A percentile compares a stretch with the other conserved stretches of the same genome.
Conservation (phyloP, 208 protist species). For the Giardia duodenalis region DNA sequence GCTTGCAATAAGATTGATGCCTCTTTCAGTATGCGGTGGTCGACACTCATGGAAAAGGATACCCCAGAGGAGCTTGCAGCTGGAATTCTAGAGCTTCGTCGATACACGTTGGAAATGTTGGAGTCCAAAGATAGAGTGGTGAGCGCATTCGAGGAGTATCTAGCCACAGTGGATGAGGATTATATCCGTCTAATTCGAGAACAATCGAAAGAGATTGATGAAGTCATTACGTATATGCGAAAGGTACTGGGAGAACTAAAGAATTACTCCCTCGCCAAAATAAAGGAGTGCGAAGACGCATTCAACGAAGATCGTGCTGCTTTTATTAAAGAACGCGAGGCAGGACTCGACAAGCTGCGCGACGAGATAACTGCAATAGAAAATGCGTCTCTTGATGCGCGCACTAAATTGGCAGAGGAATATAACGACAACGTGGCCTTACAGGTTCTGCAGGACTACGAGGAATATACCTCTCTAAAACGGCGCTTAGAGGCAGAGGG, state of each 20-base stretch:
- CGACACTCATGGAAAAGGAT: neutral
- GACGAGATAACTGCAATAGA: neutral
- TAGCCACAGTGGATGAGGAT: slow-evolving; percentile 28
- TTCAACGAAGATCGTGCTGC: neutral
- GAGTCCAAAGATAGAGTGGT: neutral
- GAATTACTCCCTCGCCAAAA: neutral
- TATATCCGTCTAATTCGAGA: slow-evolving; percentile 5
- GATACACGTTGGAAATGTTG: neutral
- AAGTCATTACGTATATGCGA: slow-evolving; percentile 6
- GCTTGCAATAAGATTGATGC: neutral
- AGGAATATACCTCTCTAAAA: neutral
- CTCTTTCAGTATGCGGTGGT: slow-evolving; percentile 11
- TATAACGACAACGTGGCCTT: neutral
- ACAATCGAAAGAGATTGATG: slow-evolving; percentile 3
- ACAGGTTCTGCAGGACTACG: neutral
- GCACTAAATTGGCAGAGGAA: neutral
- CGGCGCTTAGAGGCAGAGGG: slow-evolving; percentile 2
- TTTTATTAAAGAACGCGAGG: neutral
- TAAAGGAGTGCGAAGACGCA: neutral
- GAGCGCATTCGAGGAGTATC: slow-evolving; percentile 27
- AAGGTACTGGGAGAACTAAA: slow-evolving; percentile 9
- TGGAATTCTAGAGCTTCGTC: slow-evolving; percentile 10
- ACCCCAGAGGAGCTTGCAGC: neutral
- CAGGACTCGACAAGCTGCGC: neutral
- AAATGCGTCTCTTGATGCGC: neutral